Evolutionary conservation across 345 rosid species (phyloP).

Genomic region (Arabidopsis suecica): DNA sequence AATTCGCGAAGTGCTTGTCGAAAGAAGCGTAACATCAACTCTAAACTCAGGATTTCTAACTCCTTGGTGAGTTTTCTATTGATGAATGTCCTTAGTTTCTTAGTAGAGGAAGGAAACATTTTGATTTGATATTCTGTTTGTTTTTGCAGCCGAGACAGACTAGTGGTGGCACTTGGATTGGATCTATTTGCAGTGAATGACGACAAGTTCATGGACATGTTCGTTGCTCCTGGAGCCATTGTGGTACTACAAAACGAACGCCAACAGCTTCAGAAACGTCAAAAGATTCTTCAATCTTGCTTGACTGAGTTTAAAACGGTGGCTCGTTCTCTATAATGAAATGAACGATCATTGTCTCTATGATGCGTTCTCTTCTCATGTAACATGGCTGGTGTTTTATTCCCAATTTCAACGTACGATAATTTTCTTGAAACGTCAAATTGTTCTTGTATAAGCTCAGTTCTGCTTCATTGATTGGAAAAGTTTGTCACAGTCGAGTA

Average conservation of each 20-base stretch:
- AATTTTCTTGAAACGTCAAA: background rate
- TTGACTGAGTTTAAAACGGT: constrained; percentile 81
- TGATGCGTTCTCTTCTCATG: constrained; percentile 37
- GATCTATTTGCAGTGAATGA: constrained; percentile 90
- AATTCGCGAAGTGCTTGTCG: constrained; percentile 90
- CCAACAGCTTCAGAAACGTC: constrained; percentile 81
- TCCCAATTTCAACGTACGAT: background rate
- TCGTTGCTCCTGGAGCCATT: constrained; percentile 89
- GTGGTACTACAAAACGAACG: constrained; percentile 73
- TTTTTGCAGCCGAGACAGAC: constrained; percentile 66
- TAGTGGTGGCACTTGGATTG: constrained; percentile 82
- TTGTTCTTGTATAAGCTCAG: background rate
- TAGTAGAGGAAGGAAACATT: background rate
- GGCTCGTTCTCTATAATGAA: constrained; percentile 68
- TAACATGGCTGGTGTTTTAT: constrained; percentile 11
- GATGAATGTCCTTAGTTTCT: background rate
- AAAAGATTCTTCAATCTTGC: constrained; percentile 85
- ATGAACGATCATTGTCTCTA: constrained; percentile 33
- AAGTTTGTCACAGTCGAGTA: background rate
- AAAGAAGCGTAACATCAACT: constrained; percentile 86
- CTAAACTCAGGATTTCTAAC: constrained; percentile 92
- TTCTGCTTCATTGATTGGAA: background rate
- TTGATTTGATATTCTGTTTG: constrained; percentile 4
- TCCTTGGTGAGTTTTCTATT: constrained; percentile 69
- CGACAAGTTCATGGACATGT: constrained; percentile 95